phyloP scores from a whole-genome alignment of 495 filamentous ascomycete species.

The Podospora australis region DNA sequence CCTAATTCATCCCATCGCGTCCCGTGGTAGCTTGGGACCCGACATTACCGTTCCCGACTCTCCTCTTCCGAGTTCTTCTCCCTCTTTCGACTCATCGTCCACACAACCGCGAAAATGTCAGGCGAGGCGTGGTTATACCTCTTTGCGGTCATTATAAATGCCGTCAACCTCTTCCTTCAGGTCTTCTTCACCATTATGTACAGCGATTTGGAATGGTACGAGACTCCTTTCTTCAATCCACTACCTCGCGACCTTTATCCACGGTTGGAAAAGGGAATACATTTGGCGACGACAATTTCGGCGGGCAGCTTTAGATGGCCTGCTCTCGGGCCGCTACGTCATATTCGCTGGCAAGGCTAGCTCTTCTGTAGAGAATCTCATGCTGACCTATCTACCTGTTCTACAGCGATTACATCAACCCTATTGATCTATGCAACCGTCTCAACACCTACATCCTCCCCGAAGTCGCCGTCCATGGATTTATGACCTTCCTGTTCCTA shows the following conservation, averaged over 20 bases:
- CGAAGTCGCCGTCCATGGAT: slow-evolving; percentile 94
- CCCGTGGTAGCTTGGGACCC: too few species aligned
- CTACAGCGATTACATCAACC: slow-evolving; percentile 96
- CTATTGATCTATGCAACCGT: slow-evolving; percentile 99
- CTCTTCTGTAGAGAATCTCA: too few species aligned
- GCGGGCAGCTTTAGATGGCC: background rate
- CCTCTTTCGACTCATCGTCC: slow-evolving; percentile 4
- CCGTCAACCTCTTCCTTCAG: slow-evolving; percentile 99
- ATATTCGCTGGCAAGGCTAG: background rate
- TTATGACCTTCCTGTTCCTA: slow-evolving; percentile 89
- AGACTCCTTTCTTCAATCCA: slow-evolving; percentile 16
- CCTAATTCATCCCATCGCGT: background rate
- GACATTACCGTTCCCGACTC: background rate
- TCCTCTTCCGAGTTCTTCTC: background rate
- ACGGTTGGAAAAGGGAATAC: too few species aligned
- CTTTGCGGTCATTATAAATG: slow-evolving; percentile 97
- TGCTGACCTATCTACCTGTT: slow-evolving; percentile 18
- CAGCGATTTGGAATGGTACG: slow-evolving; percentile 94
- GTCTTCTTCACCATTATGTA: slow-evolving; percentile 99
- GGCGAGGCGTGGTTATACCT: slow-evolving; percentile 99
- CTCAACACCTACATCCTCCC: slow-evolving; percentile 99
- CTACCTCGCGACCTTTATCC: too few species aligned
- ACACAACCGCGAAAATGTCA: slow-evolving; percentile 65
- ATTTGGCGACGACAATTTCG: too few species aligned
- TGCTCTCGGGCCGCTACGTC: background rate